phyloP scores from a whole-genome alignment of 2,329 filamentous ascomycete genomes.

The Trichoderma breve region DNA sequence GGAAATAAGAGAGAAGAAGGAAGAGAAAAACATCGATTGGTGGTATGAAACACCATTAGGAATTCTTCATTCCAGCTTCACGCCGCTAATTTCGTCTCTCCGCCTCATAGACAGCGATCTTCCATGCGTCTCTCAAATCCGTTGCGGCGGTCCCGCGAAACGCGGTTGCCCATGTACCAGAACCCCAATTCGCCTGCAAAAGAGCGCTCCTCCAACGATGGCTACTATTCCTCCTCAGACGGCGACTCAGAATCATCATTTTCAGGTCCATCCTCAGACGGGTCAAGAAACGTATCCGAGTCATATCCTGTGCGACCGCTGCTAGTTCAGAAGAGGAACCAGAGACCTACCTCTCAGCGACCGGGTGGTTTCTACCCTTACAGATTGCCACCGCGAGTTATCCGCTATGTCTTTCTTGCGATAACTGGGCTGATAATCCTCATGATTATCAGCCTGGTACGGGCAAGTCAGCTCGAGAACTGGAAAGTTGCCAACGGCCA shows the following conservation, averaged over 20 bases:
- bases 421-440: slow-evolving; percentile 68
- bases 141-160: slow-evolving; percentile 47
- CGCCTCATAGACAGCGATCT: background rate
- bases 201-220: slow-evolving; percentile 52
- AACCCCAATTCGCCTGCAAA: slow-evolving; percentile 43
- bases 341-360: slow-evolving; percentile 22
- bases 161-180: slow-evolving; percentile 53
- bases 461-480: slow-evolving; percentile 71
- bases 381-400: slow-evolving; percentile 68
- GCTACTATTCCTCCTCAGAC: slow-evolving; percentile 48
- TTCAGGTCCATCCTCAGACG: slow-evolving; percentile 46
- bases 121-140: slow-evolving; percentile 51
- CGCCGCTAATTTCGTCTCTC: background rate
- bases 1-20: background rate
- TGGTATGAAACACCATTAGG: slow-evolving; percentile 1
- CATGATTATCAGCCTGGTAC: slow-evolving; percentile 73
- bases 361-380: slow-evolving; percentile 44
- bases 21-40: background rate
- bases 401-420: slow-evolving; percentile 73
- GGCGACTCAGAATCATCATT: slow-evolving; percentile 44
- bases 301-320: slow-evolving; percentile 43
- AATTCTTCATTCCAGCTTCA: background rate
- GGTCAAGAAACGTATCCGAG: slow-evolving; percentile 55
- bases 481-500: slow-evolving; percentile 56
- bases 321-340: slow-evolving; percentile 43